Percentiles rank a stretch among this genome's conserved stretches.
Evolutionary conservation across 805 yeast genomes (phyloP).

Genomic region (Lachancea sp.): DNA sequence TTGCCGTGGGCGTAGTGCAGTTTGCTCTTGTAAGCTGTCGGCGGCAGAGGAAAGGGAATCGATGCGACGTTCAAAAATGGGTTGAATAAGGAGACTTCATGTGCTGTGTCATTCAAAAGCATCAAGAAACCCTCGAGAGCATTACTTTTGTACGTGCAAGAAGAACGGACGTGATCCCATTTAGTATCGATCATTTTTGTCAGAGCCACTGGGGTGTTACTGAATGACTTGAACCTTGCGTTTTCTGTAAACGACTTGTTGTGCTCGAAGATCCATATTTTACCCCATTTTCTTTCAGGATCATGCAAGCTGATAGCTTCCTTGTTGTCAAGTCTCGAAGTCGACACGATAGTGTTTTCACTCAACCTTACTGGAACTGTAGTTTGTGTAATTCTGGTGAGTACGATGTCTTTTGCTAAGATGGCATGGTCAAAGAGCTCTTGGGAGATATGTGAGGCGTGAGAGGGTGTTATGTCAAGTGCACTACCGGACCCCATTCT

Average conservation of each 20-base stretch:
- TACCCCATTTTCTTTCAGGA: constrained; percentile 36
- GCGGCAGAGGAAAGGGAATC: constrained; percentile 35
- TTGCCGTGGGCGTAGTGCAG: constrained; percentile 2
- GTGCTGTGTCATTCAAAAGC: constrained; percentile 9
- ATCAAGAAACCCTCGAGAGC: constrained; percentile 15
- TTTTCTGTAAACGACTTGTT: constrained; percentile 23
- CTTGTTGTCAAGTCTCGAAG: constrained; percentile 42
- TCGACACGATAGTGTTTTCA: constrained; percentile 32
- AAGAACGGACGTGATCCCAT: constrained; percentile 6
- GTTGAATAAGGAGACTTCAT: constrained; percentile 33
- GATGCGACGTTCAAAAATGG: constrained; percentile 26
- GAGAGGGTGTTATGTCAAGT: constrained; percentile 11
- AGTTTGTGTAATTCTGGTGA: constrained; percentile 50
- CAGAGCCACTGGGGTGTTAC: constrained; percentile 19
- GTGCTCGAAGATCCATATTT: constrained; percentile 40
- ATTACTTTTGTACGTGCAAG: constrained; percentile 8
- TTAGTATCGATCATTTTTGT: constrained; percentile 11
- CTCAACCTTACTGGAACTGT: constrained; percentile 30
- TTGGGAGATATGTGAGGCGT: constrained; percentile 14
- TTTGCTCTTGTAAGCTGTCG: neutral
- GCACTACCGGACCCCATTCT: constrained; percentile 18
- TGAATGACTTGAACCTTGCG: constrained; percentile 23
- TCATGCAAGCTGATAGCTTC: constrained; percentile 60
- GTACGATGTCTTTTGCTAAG: constrained; percentile 59
- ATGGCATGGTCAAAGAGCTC: constrained; percentile 27